Base-by-base conservation (phyloP, 768 basidiomycete genomes). In the Arthromyces matolae region DNA sequence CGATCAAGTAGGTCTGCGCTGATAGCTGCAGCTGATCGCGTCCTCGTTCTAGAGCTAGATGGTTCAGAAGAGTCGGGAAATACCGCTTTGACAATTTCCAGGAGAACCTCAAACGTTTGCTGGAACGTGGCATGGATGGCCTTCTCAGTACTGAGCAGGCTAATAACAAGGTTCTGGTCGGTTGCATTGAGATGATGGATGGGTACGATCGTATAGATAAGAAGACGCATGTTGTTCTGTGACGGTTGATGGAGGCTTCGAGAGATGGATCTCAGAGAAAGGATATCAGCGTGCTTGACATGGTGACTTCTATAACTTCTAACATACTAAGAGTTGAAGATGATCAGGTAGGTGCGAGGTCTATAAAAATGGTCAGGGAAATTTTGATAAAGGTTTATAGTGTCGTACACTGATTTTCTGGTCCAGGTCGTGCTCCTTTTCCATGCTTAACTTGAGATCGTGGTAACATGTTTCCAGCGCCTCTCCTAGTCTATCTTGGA, bases 281-380 rank as follows among this genome's bases (percentile, higher is more conserved):
- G 7, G 4, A n/a, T n/a, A n/a, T 37, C 22, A 32, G 24, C 5
- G 16, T 25, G 5, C 8, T 14, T 24, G 8, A 22, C 28, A 18
- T 16, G 8, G 19, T 19, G 22, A n/a, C n/a, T 33, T 22, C 20
- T 25, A 7, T 5, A 18, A 12, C 19, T 27, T 22, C 2, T 18
- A 8, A 61, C 78, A 49, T 62, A 89, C 89, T 45, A 91, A 70
- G 38, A 90, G 72, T 49, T 86, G 84, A 5, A 91, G 63, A 64
- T 89, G 86, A 56, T 82, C 80, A 3, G 87, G 86, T 18, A 89
- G 66, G 39, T 69, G 80, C 16, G 81, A 75, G 42, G 68, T 61
- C 83, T 87, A 48, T 19, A 36, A 36, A 52, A 44, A 42, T 35
- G 33, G 8, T n/a, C 22, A 44, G 23, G n/a, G n/a, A n/a, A n/a